Conservation (phyloP, 306 rosid genomes). For the Corylus heterophylla region DNA sequence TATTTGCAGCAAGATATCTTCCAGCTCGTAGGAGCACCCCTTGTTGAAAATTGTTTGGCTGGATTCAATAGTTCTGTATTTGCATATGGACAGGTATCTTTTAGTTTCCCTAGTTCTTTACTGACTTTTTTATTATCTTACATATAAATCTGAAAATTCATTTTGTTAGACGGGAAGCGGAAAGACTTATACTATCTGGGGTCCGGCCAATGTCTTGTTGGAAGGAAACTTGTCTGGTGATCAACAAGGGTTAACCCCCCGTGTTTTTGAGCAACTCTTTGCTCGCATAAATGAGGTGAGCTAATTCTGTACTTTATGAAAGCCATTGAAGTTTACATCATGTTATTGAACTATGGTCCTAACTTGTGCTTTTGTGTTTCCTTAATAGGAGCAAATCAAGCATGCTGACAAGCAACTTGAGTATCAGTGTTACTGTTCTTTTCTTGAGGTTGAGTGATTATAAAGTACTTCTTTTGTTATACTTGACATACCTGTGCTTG, state of each 20-base stretch:
- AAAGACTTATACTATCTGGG: conserved; percentile 99
- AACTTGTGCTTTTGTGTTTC: conserved; percentile 25
- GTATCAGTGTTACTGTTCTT: conserved; percentile 90
- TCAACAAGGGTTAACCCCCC: conserved; percentile 88
- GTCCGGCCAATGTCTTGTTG: conserved; percentile 85
- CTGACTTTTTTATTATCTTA: conserved; percentile 1
- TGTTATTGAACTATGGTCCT: conserved; percentile 5
- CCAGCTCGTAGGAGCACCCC: conserved; percentile 88
- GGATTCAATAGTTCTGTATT: conserved; percentile 97
- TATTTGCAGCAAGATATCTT: conserved; percentile 80
- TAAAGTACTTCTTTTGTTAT: conserved; percentile 22
- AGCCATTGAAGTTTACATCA: conserved; percentile 13
- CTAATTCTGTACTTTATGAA: conserved; percentile 15
- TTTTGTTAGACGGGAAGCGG: conserved; percentile 89
- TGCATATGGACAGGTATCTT: conserved; percentile 93
- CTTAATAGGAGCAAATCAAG: conserved; percentile 82
- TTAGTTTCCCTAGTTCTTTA: neutral
- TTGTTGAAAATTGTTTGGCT: conserved; percentile 91
- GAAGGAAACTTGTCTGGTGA: conserved; percentile 61
- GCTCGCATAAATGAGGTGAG: conserved; percentile 82
- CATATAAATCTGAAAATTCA: conserved; percentile 13
- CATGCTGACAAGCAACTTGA: conserved; percentile 79
- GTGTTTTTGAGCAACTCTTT: conserved; percentile 84
- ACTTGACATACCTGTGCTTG: conserved; percentile 7
- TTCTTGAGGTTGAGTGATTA: conserved; percentile 71